These are phyloP conservation scores for Colletotrichum sp. DNA, from an alignment of 2,329 filamentous ascomycete species.

Conservation along the genomic window DNA sequence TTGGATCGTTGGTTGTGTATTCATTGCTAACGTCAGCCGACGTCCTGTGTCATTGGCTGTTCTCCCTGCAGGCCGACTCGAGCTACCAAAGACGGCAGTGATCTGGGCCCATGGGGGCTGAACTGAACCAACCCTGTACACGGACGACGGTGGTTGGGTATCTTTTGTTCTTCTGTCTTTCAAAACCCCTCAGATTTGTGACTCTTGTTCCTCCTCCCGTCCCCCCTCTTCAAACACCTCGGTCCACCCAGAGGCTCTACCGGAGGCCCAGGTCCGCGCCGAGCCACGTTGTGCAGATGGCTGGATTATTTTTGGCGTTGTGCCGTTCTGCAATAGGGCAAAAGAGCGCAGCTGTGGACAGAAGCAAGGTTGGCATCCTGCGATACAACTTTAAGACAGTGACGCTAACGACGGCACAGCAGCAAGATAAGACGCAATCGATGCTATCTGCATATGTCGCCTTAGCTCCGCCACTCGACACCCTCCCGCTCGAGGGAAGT, in stretches of 20 bases:
- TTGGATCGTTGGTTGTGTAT: not conserved
- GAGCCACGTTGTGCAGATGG: not conserved
- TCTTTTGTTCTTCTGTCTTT: not conserved
- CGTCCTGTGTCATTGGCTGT: not conserved
- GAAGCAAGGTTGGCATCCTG: not conserved
- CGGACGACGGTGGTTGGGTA: not conserved
- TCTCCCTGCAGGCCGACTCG: not conserved
- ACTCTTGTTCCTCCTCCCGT: not conserved
- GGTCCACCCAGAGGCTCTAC: not conserved
- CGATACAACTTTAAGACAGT: not conserved
- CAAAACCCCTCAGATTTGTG: not conserved
- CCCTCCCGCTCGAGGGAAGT: not conserved
- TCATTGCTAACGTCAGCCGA: constrained; percentile 2
- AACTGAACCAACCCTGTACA: not conserved
- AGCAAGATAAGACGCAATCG: not conserved
- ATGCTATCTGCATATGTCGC: not conserved
- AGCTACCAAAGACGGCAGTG: not conserved
- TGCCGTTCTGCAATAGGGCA: not conserved
- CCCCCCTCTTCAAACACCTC: not conserved
- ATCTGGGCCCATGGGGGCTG: not conserved
- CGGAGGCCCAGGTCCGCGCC: not conserved
- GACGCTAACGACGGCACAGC: not conserved
- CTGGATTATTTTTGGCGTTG: not conserved
- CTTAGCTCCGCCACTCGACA: not conserved
- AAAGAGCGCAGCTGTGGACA: not conserved